Base-by-base conservation (phyloP, 192 early-diverging fungal species). In the Geranomyces michiganensis region DNA sequence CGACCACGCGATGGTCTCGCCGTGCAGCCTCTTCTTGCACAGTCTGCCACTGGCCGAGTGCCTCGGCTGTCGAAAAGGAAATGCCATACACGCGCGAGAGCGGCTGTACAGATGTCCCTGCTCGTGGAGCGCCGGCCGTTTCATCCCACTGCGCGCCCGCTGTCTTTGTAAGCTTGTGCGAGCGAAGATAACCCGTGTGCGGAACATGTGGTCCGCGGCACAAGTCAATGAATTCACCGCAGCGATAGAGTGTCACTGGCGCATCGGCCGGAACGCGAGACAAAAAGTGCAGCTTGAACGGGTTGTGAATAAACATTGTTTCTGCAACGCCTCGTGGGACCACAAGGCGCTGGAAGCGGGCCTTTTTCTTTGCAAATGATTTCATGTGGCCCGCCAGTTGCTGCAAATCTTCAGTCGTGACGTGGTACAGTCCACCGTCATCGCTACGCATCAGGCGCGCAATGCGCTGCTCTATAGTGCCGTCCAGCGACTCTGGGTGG, bases 141-240 rank as follows among this genome's bases (percentile, higher is more conserved):
- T 77, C 80, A 62, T 78, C 79, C 82, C 89, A 91, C 67, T 88
- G 88, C 3, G 88, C 88, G 22, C 80, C 84, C 30, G 89, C 85
- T 0, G 89, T 84, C 30, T 81, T 76, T 12, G 80, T 64, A 8
- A 90, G 66, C 72, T 84, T 82, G 36, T 91, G 66, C 0, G 81
- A 78, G 26, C 80, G 76, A 31, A 94, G 45, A 46, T 85, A 79
- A 6, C 85, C 82, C 1, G 91, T 89, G 61, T 89, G 81, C n/a
- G 84, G 82, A 2, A 93, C 76, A 79, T 92, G 89, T 9, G 93
- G 93, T 10, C 90, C 92, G 32, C 89, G 86, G 64, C 90, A 91
- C 32, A 94, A 78, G 71, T 93, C 92, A 56, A 94, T 85, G 74
- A 92, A 89, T 26, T 84, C 73, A 32, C 88, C 87, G 65, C 88